A percentile compares a stretch with the other conserved stretches of the same genome.
phyloP scores from a whole-genome alignment of 202 grass and related monocot species.

The Tripidium arundinaceum region DNA sequence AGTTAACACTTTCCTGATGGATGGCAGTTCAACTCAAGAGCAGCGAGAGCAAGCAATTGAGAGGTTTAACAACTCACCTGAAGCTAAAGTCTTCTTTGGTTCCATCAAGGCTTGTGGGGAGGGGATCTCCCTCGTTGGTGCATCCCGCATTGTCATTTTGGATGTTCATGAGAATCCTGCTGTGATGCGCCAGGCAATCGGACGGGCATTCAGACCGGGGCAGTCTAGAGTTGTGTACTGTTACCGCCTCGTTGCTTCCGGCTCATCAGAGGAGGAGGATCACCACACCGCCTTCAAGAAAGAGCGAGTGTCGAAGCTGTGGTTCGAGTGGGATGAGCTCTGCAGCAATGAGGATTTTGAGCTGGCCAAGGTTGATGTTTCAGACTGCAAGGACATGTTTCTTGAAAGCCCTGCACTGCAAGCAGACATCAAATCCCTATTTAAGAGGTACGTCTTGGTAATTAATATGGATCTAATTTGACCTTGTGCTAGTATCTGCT shows the following conservation, averaged over 20 bases:
- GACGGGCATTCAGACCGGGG: slow-evolving; percentile 76
- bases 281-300: slow-evolving; percentile 60
- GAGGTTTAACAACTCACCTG: slow-evolving; percentile 69
- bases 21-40: slow-evolving; percentile 41
- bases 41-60: slow-evolving; percentile 59
- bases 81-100: slow-evolving; percentile 78
- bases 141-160: slow-evolving; percentile 74
- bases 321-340: slow-evolving; percentile 74
- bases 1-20: slow-evolving; percentile 55
- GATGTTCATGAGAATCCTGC: slow-evolving; percentile 91
- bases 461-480: neutral
- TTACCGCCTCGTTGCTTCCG: slow-evolving; percentile 59
- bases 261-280: slow-evolving; percentile 63
- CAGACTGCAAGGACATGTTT: slow-evolving; percentile 49
- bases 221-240: slow-evolving; percentile 63
- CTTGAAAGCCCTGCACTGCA: slow-evolving; percentile 46
- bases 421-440: slow-evolving; percentile 50
- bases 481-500: neutral
- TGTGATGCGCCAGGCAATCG: slow-evolving; percentile 77
- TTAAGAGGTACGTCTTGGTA: slow-evolving; percentile 42
- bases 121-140: slow-evolving; percentile 83
- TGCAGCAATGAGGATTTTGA: slow-evolving; percentile 37
- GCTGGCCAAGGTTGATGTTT: slow-evolving; percentile 43
- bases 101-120: slow-evolving; percentile 93
- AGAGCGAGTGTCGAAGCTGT: slow-evolving; percentile 66